Evolutionary conservation across 805 yeast genomes (phyloP).

Genomic region (Candida khao-thaluensis): DNA sequence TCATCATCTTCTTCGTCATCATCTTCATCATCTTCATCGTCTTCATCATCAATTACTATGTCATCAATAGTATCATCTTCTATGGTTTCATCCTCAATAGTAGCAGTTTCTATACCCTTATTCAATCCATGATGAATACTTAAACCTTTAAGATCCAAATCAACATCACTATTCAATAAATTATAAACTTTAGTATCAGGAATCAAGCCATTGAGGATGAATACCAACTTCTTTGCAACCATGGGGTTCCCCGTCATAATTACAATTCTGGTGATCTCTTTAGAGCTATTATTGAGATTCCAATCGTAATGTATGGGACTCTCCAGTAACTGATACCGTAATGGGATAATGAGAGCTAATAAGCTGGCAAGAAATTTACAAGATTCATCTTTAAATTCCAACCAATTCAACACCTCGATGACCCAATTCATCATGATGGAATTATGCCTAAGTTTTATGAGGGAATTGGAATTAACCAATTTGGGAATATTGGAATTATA

Average conservation of each 20-base stretch:
- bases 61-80: constrained; percentile 5
- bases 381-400: constrained; percentile 48
- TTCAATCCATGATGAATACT: not conserved
- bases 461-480: constrained; percentile 39
- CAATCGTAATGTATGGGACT: constrained; percentile 30
- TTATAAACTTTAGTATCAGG: constrained; percentile 30
- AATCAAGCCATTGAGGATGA: constrained; percentile 51
- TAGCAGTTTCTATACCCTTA: not conserved
- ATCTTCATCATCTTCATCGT: constrained; percentile 7
- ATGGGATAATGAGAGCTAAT: constrained; percentile 45
- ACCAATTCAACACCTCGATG: constrained; percentile 51
- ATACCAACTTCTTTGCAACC: constrained; percentile 58
- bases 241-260: constrained; percentile 59
- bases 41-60: not conserved
- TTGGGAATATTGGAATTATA: constrained; percentile 47
- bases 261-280: constrained; percentile 48
- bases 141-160: not conserved
- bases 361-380: constrained; percentile 48
- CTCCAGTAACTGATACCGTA: constrained; percentile 31
- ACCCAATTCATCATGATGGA: constrained; percentile 51
- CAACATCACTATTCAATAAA: constrained; percentile 2
- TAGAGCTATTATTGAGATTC: constrained; percentile 18
- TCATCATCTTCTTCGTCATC: constrained; percentile 4
- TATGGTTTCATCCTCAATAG: constrained; percentile 5
- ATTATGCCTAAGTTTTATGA: constrained; percentile 35